These are phyloP conservation scores for Monosporascus sp. DNA, from an alignment of 2,329 filamentous ascomycete genomes.

Conservation along the genomic window DNA sequence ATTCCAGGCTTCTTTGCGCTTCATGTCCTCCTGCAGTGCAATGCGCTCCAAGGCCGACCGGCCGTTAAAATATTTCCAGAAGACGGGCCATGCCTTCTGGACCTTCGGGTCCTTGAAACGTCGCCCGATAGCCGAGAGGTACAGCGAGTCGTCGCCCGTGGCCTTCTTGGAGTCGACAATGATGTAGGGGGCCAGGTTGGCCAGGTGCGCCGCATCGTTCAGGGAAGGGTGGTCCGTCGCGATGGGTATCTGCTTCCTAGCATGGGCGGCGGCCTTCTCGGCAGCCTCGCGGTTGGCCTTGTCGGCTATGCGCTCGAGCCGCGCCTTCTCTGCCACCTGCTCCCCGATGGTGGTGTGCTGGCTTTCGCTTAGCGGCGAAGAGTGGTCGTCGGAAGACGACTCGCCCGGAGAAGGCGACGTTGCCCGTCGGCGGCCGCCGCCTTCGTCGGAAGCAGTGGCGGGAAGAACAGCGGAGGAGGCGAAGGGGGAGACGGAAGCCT, in stretches of 20 bases:
- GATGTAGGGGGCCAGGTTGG: constrained; percentile 55
- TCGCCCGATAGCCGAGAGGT: constrained; percentile 54
- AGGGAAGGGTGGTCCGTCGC: constrained; percentile 50
- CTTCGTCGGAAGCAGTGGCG: background rate
- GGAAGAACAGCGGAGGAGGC: constrained; percentile 6
- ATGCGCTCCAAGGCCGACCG: constrained; percentile 80
- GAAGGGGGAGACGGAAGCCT: constrained; percentile 6
- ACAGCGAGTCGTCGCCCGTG: constrained; percentile 71
- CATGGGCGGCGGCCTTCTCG: constrained; percentile 51
- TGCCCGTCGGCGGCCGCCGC: background rate
- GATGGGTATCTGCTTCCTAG: constrained; percentile 43
- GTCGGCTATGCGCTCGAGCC: constrained; percentile 52
- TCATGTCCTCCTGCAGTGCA: constrained; percentile 77
- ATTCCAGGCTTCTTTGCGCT: constrained; percentile 74
- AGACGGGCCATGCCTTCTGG: constrained; percentile 62
- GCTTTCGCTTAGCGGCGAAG: constrained; percentile 6
- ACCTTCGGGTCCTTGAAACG: constrained; percentile 50
- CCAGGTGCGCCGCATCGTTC: constrained; percentile 54
- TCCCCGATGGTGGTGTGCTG: constrained; percentile 40
- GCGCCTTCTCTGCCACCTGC: constrained; percentile 55
- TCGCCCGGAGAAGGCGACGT: constrained; percentile 5
- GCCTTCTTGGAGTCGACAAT: constrained; percentile 76
- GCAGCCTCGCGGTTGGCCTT: constrained; percentile 50
- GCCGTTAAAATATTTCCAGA: constrained; percentile 86
- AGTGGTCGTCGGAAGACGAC: constrained; percentile 20